Percentiles rank a stretch among this genome's conserved stretches.
These are phyloP conservation scores for Cercophora sp. DNA, from an alignment of 495 filamentous ascomycete species.

Conservation along the genomic window DNA sequence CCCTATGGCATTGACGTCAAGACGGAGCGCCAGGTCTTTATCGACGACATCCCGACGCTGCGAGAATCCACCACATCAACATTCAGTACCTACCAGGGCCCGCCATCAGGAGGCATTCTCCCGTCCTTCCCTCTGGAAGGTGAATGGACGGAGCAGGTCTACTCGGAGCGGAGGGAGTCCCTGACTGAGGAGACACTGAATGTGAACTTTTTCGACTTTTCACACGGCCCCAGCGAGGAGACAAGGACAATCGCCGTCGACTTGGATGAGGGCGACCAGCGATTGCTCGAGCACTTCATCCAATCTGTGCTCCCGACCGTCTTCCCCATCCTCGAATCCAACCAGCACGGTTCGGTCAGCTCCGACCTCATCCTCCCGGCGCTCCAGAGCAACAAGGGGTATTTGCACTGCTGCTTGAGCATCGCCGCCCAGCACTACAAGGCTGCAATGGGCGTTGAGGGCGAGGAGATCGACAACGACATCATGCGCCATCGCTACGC, in stretches of 20 bases:
- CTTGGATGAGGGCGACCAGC: slow-evolving; percentile 83
- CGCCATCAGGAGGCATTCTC: slow-evolving; percentile 60
- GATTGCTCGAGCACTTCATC: slow-evolving; percentile 87
- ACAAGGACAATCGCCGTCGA: slow-evolving; percentile 68
- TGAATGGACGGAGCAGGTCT: slow-evolving; percentile 73
- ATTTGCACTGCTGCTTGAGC: slow-evolving; percentile 93
- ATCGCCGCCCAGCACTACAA: slow-evolving; percentile 94
- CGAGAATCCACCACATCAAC: slow-evolving; percentile 81
- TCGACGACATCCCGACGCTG: slow-evolving; percentile 81
- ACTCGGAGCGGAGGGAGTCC: slow-evolving; percentile 60
- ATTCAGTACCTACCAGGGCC: slow-evolving; percentile 80
- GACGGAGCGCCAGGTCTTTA: slow-evolving; percentile 90
- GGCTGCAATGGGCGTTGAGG: slow-evolving; percentile 59
- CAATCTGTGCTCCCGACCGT: slow-evolving; percentile 81
- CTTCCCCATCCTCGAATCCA: slow-evolving; percentile 86
- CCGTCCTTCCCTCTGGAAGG: slow-evolving; percentile 62
- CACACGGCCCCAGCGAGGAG: slow-evolving; percentile 51
- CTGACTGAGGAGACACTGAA: slow-evolving; percentile 63
- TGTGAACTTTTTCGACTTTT: slow-evolving; percentile 73
- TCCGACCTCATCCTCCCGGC: slow-evolving; percentile 79
- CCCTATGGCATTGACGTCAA: slow-evolving; percentile 95
- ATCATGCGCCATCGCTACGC: slow-evolving; percentile 92
- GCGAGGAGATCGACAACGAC: slow-evolving; percentile 78
- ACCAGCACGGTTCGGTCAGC: slow-evolving; percentile 73
- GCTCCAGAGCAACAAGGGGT: slow-evolving; percentile 84